Evolutionary conservation across 2,329 filamentous ascomycete species (phyloP), one percentile per base, ranked within the genome.

Genomic region (Fusarium brachygibbosum): DNA sequence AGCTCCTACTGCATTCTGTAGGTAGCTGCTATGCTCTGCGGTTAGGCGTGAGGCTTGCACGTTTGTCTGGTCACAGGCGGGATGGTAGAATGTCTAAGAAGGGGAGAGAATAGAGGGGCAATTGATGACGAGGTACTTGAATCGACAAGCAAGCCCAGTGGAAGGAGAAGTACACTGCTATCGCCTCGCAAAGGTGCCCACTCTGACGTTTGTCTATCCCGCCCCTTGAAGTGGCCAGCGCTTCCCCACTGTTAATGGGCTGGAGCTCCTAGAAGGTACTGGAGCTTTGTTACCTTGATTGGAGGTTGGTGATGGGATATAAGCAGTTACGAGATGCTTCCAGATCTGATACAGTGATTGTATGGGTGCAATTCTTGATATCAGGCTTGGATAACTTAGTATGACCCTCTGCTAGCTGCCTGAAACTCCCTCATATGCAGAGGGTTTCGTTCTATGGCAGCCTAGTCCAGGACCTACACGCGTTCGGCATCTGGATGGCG

Each of bases 21-120:
- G 61, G 63, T 63, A 67, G 61, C 52, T 69, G 42, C 32, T 28
- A 34, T 40, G 35, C 64, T 42, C 45, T 53, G 34, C 28, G 35
- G 57, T 42, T 37, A 56, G 63, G 61, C 51, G 63, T 56, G 66
- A 72, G 70, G 69, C 63, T 66, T 66, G 62, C 62, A 56, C 63
- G 63, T 56, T 70, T 68, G 63, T 31, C 63, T 70, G 57, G 62
- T 58, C 64, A 63, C 58, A 63, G 63, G 44, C 50, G 52, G 58
- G 52, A 67, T 55, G 45, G 53, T 68, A 77, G 81, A 83, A 83
- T 75, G 78, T 79, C 74, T 77, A 76, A 81, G 81, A 83, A 83
- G 60, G 60, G 50, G 53, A 78, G 77, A 74, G 73, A 80, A 80
- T 80, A 79, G 69, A 72, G 70, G 69, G 67, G 70, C 64, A 68